A percentile compares a stretch with the other conserved stretches of the same genome.
Conservation (phyloP, 495 filamentous ascomycete species). For the Collariella sp. region DNA sequence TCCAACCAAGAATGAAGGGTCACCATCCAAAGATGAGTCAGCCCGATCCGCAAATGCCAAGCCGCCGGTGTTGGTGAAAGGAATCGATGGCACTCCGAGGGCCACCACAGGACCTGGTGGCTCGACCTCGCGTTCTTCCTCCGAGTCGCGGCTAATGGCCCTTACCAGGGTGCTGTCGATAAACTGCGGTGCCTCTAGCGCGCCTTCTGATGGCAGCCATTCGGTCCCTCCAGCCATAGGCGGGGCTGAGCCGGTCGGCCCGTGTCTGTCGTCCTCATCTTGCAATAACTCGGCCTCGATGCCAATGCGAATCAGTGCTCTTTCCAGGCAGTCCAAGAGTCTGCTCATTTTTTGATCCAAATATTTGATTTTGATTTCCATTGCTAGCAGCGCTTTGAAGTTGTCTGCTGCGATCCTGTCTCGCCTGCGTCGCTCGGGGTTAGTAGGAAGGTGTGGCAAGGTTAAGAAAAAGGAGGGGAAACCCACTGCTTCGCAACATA, state of each 20-base stretch:
- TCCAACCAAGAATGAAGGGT: no score
- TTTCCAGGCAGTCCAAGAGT: conserved; percentile 23
- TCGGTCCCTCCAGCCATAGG: conserved; percentile 15
- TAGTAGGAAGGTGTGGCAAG: conserved; percentile 1
- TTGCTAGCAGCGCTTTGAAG: conserved; percentile 31
- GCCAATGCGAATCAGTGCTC: conserved; percentile 13
- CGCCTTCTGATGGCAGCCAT: conserved; percentile 18
- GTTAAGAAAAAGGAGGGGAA: neutral
- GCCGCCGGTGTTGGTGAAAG: no score
- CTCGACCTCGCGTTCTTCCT: conserved; percentile 38
- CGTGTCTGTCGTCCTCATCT: conserved; percentile 20
- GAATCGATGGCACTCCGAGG: conserved; percentile 55
- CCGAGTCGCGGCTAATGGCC: conserved; percentile 26
- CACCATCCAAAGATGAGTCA: no score
- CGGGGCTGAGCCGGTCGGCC: conserved; percentile 16
- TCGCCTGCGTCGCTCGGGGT: conserved; percentile 31
- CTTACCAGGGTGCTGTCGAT: conserved; percentile 25
- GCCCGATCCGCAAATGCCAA: no score
- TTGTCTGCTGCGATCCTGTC: conserved; percentile 47
- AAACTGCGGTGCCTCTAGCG: conserved; percentile 1
- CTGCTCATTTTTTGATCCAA: conserved; percentile 16
- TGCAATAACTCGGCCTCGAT: conserved; percentile 7
- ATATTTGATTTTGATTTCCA: conserved; percentile 28
- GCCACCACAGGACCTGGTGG: conserved; percentile 34
- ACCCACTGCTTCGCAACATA: conserved; percentile 62